Percentiles rank a stretch among this genome's conserved stretches.
Conservation (phyloP, 768 basidiomycete species). For the Rhodotorula taiwanensis region DNA sequence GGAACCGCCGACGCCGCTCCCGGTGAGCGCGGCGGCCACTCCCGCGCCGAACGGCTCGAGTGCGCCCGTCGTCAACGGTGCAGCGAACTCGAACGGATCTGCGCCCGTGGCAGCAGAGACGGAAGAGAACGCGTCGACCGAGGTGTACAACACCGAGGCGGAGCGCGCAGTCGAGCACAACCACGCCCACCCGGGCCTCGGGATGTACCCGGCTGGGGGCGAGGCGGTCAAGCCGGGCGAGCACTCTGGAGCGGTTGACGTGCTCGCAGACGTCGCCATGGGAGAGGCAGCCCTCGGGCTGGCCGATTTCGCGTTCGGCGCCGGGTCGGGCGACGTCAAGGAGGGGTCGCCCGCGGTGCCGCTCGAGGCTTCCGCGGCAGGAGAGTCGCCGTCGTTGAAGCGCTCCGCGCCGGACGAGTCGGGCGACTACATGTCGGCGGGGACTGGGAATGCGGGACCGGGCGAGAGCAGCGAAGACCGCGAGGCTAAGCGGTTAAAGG, state of each 20-base stretch:
- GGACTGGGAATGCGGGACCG: neutral
- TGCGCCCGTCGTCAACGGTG: neutral
- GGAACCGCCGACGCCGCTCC: conserved; percentile 23
- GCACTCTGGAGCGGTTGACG: conserved; percentile 19
- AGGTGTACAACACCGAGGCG: neutral
- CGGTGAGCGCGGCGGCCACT: neutral
- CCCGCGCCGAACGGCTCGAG: neutral
- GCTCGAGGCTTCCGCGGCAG: neutral
- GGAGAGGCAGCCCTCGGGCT: conserved; percentile 29
- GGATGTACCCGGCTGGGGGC: neutral
- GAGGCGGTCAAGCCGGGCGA: neutral
- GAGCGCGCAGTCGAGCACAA: neutral
- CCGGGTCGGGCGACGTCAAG: conserved; percentile 23
- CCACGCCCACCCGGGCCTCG: conserved; percentile 15
- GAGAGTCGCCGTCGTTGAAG: conserved; percentile 24
- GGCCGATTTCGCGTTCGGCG: conserved; percentile 25
- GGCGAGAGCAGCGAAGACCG: conserved; percentile 6
- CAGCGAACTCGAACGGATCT: neutral
- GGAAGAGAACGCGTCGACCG: neutral
- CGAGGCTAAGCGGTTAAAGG: conserved; percentile 30
- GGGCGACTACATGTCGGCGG: neutral
- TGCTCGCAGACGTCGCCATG: conserved; percentile 32
- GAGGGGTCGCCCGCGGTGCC: conserved; percentile 5
- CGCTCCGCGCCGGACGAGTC: conserved; percentile 9
- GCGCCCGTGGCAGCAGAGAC: no score